Base-by-base conservation (phyloP, 2,329 filamentous ascomycete species). In the Paecilomyces variotii region DNA sequence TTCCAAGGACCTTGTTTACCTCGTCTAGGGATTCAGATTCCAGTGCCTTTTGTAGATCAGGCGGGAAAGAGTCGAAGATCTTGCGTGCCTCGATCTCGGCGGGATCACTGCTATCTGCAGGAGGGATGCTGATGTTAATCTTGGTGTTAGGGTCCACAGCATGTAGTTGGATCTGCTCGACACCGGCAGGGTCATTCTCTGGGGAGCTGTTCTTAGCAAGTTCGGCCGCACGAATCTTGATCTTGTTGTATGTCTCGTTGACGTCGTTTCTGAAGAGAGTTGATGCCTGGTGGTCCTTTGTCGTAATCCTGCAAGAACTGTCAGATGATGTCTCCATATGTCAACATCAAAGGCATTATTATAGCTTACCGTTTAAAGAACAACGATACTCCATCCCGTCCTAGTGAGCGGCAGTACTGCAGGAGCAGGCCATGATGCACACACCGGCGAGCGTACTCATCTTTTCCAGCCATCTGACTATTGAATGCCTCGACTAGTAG, bases 101-200 rank as follows among this genome's bases (percentile, higher is more conserved):
- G 0, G 84, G 82, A 56, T 92, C 86, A 26, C 85, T 81, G 66
- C 86, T 88, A 26, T 84, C 80, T 45, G 81, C 80, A 0, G 88
- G 80, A 11, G 94, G 93, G 45, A 96, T 87, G 57, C 78, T 84
- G 74, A 97, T 97, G 71, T 90, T 89, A 72, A 99, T 97, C 61
- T 89, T 87, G 2, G 93, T 97, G 54, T 88, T 89, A 0, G 93
- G 93, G 73, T 97, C 91, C 10, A 99, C 92, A 12, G 94, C 93
- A 72, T 99, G 94, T 53, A 99, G 82, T 76, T 99, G 95, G 65
- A 99, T 99, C 75, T 97, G 93, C 78, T 99, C 94, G 9, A 96
- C 88, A 24, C 88, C 90, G 26, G 81, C 84, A 1, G 76, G 76
- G 6, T 79, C 78, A 52, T 75, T 73, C 24, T 79, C 79, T 4